Evolutionary conservation across 139 green algal species (phyloP), one percentile per base, ranked within the genome.

Genomic region (Volvox reticuliferus): DNA sequence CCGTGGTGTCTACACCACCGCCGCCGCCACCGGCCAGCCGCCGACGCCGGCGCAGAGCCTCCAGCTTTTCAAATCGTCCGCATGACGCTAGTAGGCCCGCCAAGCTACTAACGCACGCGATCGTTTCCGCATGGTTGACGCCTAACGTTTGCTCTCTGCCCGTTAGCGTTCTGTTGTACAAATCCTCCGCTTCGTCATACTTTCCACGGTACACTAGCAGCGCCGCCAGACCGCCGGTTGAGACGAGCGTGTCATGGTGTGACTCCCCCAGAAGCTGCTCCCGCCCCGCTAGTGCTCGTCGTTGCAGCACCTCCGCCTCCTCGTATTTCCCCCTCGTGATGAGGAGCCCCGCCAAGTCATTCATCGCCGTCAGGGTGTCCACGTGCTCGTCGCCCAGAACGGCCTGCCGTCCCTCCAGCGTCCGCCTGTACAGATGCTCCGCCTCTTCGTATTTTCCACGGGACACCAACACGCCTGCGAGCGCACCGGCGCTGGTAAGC

Each of bases 141-240:
- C 78, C 78, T 44, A 84, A 20, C 14, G 1, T 24, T 44, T 67
- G 36, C 36, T 84, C 78, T 24, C 37, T 22, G 36, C 19, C 37
- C 20, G 20, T 22, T 44, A 84, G 18, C 18, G 78, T 33, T 44
- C 78, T 30, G 14, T 16, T 19, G 36, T 33, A 84, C 78, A 84
- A 18, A 37, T 22, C 78, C 17, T 84, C 78, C 36, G 78, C 78
- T 44, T 84, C 78, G 78, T 84, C 78, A 35, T 84, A 81, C 75
- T 81, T 81, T 20, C 32, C 32, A 35, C 75, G 75, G 75, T 81
- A 55, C 32, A 81, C 32, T 35, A 81, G 75, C n/a, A 81, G 75
- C 30, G 12, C 30, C 75, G 75, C 75, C 32, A 81, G 75, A 2
- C 30, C 75, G 13, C 30, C 33, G 18, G 33, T 35, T 20, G 75